Evolutionary conservation across 2,329 filamentous ascomycete genomes (phyloP).

Genomic region (Alternaria incomplexa): DNA sequence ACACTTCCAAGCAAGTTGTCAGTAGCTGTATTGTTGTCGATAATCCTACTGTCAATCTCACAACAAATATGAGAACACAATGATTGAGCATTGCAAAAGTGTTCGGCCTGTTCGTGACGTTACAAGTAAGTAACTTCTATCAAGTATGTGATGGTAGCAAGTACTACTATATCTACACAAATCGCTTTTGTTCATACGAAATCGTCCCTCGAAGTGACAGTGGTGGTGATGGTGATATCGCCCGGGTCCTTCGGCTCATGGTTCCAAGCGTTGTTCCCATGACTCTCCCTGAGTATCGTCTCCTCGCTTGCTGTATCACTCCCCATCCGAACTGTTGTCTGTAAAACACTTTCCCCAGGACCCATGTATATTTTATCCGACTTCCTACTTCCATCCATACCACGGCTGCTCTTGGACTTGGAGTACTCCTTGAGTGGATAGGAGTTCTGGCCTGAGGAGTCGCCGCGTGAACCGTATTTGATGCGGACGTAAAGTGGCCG

Average conservation of each 20-base stretch:
- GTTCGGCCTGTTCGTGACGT: not conserved
- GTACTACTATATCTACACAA: not conserved
- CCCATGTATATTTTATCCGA: conserved; percentile 27
- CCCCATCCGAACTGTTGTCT: conserved; percentile 28
- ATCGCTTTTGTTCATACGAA: not conserved
- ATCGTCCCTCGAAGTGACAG: conserved; percentile 12
- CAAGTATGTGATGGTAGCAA: not conserved
- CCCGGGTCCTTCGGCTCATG: conserved; percentile 9
- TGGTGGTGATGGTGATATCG: conserved; percentile 20
- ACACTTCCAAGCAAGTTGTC: not conserved
- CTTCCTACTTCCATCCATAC: conserved; percentile 4
- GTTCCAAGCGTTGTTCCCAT: conserved; percentile 2
- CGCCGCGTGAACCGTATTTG: conserved; percentile 25
- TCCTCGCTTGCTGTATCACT: conserved; percentile 37
- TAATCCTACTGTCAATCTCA: not conserved
- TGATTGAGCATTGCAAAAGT: not conserved
- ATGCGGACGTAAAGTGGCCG: conserved; percentile 50
- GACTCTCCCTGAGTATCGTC: conserved; percentile 29
- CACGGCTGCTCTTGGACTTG: conserved; percentile 19
- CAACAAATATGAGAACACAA: not conserved
- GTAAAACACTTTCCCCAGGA: conserved; percentile 19
- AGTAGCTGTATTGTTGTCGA: not conserved
- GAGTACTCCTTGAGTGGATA: conserved; percentile 31
- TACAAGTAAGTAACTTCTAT: not conserved
- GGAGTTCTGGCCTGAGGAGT: conserved; percentile 21